Percentiles rank a stretch among this genome's conserved stretches.
Evolutionary conservation across 2,329 filamentous ascomycete species (phyloP).

Genomic region (Aureobasidium sp.): DNA sequence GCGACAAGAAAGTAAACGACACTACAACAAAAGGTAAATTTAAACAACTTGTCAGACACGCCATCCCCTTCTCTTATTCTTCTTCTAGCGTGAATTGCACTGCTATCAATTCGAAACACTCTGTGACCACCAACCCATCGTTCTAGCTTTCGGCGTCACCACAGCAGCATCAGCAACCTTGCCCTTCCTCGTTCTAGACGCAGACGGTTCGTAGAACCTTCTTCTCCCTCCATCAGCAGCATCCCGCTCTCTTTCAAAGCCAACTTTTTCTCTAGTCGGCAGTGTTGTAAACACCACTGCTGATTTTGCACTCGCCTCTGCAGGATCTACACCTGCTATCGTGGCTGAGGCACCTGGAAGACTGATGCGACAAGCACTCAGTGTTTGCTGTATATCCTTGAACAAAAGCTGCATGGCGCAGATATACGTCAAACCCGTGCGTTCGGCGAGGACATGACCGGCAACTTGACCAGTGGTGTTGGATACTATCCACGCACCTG

Average conservation of each 20-base stretch:
- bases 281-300: background rate
- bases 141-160: background rate
- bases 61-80: too few relatives aligned
- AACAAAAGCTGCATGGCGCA: conserved; percentile 90
- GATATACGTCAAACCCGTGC: conserved; percentile 71
- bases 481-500: conserved; percentile 86
- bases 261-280: background rate
- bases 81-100: too few relatives aligned
- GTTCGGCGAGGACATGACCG: conserved; percentile 80
- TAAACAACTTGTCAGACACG: too few relatives aligned
- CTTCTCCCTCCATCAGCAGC: background rate
- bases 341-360: background rate
- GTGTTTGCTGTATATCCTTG: conserved; percentile 71
- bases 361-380: conserved; percentile 45
- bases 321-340: background rate
- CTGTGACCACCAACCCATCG: background rate
- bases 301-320: background rate
- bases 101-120: background rate
- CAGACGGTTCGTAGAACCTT: background rate
- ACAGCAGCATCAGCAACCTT: background rate
- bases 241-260: too few relatives aligned
- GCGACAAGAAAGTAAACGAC: too few relatives aligned
- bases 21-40: too few relatives aligned
- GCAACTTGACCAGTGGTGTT: conserved; percentile 70
- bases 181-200: background rate